A percentile compares a stretch with the other conserved stretches of the same genome.
phyloP scores from a whole-genome alignment of 768 basidiomycete species.

The Tubosaeta sp. region DNA sequence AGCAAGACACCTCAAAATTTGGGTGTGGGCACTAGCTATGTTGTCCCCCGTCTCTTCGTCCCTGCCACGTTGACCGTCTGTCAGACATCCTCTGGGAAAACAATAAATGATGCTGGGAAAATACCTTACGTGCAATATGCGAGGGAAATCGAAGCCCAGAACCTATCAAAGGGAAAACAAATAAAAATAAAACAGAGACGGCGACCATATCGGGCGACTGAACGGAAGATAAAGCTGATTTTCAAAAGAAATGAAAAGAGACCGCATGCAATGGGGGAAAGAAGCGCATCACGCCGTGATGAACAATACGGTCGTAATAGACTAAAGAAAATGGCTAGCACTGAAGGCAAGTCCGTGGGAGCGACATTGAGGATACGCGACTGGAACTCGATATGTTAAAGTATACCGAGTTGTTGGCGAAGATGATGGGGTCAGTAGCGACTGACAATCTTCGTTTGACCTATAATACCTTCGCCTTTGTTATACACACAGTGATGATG shows the following conservation, averaged over 20 bases:
- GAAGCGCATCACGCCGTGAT: background rate
- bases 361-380: no score
- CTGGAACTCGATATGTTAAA: no score
- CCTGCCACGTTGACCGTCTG: no score
- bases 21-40: background rate
- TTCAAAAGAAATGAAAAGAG: no score
- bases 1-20: no score
- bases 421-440: background rate
- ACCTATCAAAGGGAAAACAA: no score
- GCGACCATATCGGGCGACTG: no score
- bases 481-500: constrained; percentile 10
- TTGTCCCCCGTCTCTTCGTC: no score
- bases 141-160: background rate
- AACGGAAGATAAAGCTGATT: no score
- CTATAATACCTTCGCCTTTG: background rate
- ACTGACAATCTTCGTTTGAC: background rate
- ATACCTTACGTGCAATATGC: background rate
- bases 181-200: no score
- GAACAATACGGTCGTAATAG: background rate
- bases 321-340: background rate
- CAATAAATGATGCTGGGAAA: background rate
- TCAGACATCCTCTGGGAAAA: no score
- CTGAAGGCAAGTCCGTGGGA: background rate
- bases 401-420: background rate
- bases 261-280: no score